Conservation (phyloP, 1,284 basidiomycete species). For the Melampsora americana region DNA sequence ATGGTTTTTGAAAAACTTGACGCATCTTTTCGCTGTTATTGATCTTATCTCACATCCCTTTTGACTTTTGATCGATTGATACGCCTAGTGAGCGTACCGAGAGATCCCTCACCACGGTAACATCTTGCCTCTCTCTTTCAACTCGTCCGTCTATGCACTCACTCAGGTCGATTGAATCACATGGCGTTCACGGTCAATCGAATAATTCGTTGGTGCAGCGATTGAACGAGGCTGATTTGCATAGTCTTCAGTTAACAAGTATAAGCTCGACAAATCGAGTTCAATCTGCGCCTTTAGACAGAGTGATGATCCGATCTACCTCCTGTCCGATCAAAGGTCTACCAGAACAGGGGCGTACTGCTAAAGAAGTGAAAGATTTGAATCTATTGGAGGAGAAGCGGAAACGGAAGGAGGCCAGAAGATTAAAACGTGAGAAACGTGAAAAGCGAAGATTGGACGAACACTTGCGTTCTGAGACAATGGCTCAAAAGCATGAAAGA, state of each 20-base stretch:
- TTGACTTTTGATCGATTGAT: not conserved
- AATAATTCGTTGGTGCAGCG: conserved; percentile 17
- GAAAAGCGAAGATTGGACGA: conserved; percentile 29
- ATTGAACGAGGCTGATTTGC: conserved; percentile 20
- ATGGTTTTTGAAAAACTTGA: not conserved
- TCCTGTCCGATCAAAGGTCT: conserved; percentile 16
- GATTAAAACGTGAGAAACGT: conserved; percentile 23
- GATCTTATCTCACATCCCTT: not conserved
- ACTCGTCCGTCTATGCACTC: conserved; percentile 28
- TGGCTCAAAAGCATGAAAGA: conserved; percentile 34
- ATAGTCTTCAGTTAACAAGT: conserved; percentile 18
- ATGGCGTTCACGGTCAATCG: not conserved
- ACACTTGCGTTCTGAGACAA: conserved; percentile 7
- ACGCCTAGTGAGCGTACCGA: conserved; percentile 32
- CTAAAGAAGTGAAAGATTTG: not conserved
- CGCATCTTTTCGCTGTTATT: not conserved
- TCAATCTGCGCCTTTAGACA: not conserved
- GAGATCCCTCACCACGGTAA: conserved; percentile 30
- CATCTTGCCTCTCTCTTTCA: conserved; percentile 27
- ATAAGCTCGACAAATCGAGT: conserved; percentile 1
- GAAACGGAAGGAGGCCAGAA: conserved; percentile 31
- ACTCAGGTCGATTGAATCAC: conserved; percentile 35
- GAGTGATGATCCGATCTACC: conserved; percentile 2
- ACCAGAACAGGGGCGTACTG: not conserved
- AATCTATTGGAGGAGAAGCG: conserved; percentile 30